phyloP scores from a whole-genome alignment of 176 grass and related monocot species.

The Aegilops sharonensis region DNA sequence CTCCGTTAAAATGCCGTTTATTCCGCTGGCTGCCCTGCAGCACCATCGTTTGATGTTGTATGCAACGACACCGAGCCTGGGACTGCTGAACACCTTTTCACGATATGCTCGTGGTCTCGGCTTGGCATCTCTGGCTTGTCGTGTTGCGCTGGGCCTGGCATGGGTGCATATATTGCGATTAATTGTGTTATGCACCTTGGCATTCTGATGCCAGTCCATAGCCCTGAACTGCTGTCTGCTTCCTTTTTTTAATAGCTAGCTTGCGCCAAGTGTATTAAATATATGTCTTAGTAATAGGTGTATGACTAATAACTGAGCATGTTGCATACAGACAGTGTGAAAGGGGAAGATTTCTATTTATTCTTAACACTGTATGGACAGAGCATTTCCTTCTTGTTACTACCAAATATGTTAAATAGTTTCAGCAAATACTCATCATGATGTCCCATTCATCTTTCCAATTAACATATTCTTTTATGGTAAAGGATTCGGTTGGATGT shows the following conservation, averaged over 20 bases:
- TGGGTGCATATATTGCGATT: not conserved
- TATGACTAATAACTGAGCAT: not conserved
- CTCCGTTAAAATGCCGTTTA: not conserved
- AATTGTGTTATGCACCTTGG: not conserved
- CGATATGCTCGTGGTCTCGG: not conserved
- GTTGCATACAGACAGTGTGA: not conserved
- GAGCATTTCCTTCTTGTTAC: conserved; percentile 6
- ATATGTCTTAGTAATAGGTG: not conserved
- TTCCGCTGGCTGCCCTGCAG: not conserved
- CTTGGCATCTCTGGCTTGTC: not conserved
- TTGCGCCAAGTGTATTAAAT: not conserved
- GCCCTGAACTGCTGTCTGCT: not conserved
- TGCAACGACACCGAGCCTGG: not conserved
- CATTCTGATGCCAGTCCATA: not conserved
- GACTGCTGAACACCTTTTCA: not conserved
- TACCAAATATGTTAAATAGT: not conserved
- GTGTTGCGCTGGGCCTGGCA: not conserved
- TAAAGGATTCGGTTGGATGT: conserved; percentile 24
- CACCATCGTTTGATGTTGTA: not conserved
- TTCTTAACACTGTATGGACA: not conserved
- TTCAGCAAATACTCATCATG: not conserved
- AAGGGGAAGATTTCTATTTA: not conserved
- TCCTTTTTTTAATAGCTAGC: not conserved
- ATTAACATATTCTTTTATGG: conserved; percentile 21
- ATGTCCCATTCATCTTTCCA: conserved; percentile 7